Evolutionary conservation across 495 filamentous ascomycete genomes (phyloP).

Genomic region (Cercophora scortea): DNA sequence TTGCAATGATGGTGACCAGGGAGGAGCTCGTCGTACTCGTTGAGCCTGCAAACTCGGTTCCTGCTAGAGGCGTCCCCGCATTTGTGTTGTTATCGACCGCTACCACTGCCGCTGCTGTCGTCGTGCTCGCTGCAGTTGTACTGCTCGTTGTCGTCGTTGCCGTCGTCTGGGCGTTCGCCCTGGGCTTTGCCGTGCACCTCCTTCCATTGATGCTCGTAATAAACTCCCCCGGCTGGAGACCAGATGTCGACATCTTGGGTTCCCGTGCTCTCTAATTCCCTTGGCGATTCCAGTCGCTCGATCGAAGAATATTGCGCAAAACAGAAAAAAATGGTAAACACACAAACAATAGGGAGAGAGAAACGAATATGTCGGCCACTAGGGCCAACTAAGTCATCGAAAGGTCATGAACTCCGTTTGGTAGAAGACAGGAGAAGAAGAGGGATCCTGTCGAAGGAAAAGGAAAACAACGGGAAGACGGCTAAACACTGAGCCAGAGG

Average conservation of each 20-base stretch:
- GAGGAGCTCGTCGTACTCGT: constrained; percentile 29
- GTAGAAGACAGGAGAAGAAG: constrained; percentile 10
- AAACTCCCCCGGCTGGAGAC: constrained; percentile 31
- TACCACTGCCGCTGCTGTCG: constrained; percentile 7
- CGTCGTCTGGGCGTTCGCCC: constrained; percentile 12
- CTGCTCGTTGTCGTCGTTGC: constrained; percentile 7
- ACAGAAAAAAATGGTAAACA: constrained; percentile 20
- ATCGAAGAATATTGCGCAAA: constrained; percentile 4
- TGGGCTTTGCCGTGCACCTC: constrained; percentile 42
- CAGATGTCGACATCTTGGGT: constrained; percentile 23
- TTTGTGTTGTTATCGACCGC: constrained; percentile 1
- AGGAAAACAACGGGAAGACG: constrained; percentile 15
- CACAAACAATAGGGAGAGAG: constrained; percentile 20
- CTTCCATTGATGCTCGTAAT: constrained; percentile 37
- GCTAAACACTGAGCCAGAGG: constrained; percentile 26
- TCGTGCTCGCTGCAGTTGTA: not conserved
- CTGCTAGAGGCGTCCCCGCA: constrained; percentile 6
- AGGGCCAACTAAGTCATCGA: constrained; percentile 32
- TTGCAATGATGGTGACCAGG: constrained; percentile 11
- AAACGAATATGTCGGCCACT: constrained; percentile 25
- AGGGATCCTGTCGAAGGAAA: constrained; percentile 13
- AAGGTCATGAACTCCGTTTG: constrained; percentile 29
- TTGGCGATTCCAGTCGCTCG: constrained; percentile 38
- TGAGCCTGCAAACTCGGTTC: constrained; percentile 6
- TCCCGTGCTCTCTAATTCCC: constrained; percentile 8